Evolutionary conservation across 164 flowering plant species (phyloP).

Genomic region (Cinnamomum chago): DNA sequence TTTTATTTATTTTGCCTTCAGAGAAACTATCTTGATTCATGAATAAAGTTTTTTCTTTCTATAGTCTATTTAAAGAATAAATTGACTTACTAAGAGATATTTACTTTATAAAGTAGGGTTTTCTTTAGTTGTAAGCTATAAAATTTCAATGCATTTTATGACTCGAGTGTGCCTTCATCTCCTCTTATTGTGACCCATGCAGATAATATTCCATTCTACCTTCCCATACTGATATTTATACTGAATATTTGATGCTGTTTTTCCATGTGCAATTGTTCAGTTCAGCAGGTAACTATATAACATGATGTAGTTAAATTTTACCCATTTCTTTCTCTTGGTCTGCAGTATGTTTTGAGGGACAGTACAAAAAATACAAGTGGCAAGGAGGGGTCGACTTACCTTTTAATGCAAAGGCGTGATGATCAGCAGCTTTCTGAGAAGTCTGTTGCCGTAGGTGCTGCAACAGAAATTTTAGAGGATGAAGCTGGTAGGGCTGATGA

Average conservation of each 20-base stretch:
- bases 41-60: too few relatives aligned
- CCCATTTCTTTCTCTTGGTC: conserved; percentile 1
- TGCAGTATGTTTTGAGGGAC: conserved; percentile 75
- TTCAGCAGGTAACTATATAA: background rate
- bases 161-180: too few relatives aligned
- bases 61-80: too few relatives aligned
- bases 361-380: conserved; percentile 35
- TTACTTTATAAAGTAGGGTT: too few relatives aligned
- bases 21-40: too few relatives aligned
- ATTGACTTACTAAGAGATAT: too few relatives aligned
- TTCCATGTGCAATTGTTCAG: background rate
- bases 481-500: conserved; percentile 39
- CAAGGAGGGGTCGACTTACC: conserved; percentile 57
- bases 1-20: too few relatives aligned
- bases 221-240: background rate
- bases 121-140: too few relatives aligned
- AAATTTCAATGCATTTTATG: too few relatives aligned
- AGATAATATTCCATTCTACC: too few relatives aligned
- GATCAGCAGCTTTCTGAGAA: conserved; percentile 48
- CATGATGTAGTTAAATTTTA: background rate
- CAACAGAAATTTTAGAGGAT: conserved; percentile 37
- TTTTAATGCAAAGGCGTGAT: conserved; percentile 48
- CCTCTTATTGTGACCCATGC: too few relatives aligned
- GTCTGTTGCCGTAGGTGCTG: conserved; percentile 24
- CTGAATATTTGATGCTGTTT: background rate